Conservation (phyloP, 352 stramenopile species). For the Phytophthora melonis region DNA sequence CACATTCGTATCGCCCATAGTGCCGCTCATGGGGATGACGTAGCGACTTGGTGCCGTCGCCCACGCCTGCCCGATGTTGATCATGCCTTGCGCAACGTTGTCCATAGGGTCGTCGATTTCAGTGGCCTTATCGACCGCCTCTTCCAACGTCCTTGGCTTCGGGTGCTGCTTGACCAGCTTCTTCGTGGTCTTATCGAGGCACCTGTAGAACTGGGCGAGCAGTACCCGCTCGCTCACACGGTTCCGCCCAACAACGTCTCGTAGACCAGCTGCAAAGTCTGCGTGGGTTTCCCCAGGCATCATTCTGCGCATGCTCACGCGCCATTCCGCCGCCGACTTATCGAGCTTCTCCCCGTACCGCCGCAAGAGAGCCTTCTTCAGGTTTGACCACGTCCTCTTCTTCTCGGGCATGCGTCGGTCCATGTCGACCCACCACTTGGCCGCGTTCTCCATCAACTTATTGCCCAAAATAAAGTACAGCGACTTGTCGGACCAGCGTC, state of each 20-base stretch:
- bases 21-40: neutral
- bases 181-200: neutral
- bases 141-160: neutral
- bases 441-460: conserved; percentile 1
- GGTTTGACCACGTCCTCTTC: neutral
- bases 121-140: neutral
- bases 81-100: neutral
- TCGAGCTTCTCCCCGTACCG: conserved; percentile 3
- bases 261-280: neutral
- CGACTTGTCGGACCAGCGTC: neutral
- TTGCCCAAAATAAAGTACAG: conserved; percentile 5
- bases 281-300: conserved; percentile 3
- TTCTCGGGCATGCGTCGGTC: neutral
- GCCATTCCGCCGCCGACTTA: neutral
- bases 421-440: neutral
- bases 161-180: neutral
- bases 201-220: conserved; percentile 11
- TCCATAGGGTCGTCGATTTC: neutral
- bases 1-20: neutral
- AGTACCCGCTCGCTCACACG: neutral
- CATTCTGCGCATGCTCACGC: conserved; percentile 1
- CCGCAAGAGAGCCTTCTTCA: conserved; percentile 4
- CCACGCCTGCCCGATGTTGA: neutral
- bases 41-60: neutral
- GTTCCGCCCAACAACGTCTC: neutral